Percentiles rank a stretch among this genome's conserved stretches.
These are phyloP conservation scores for Xerocomus spinulosus DNA, from an alignment of 768 basidiomycete species.

Conservation along the genomic window DNA sequence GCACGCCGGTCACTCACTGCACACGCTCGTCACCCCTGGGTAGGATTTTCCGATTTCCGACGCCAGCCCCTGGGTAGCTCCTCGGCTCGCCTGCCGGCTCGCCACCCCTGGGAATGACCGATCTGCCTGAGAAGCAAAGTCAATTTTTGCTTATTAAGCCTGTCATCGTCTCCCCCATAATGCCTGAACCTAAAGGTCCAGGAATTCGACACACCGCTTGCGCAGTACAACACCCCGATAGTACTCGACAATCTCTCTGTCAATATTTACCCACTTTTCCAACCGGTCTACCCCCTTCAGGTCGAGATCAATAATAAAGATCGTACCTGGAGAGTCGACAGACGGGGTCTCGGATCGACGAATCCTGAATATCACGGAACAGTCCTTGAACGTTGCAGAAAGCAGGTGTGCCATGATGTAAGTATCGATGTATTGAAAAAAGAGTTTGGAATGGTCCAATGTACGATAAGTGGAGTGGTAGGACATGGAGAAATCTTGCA, in stretches of 20 bases:
- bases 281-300: conserved; percentile 67
- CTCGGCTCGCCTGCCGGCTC: no score
- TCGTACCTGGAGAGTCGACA: conserved; percentile 27
- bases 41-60: no score
- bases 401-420: conserved; percentile 74
- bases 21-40: no score
- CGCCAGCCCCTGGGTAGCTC: no score
- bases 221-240: conserved; percentile 29
- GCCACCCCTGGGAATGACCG: no score
- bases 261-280: conserved; percentile 67
- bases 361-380: conserved; percentile 61
- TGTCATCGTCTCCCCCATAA: no score
- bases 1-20: no score
- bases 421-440: conserved; percentile 48
- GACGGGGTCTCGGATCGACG: conserved; percentile 3
- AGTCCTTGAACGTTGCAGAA: conserved; percentile 95
- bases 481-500: conserved; percentile 55
- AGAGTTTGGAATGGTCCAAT: conserved; percentile 37
- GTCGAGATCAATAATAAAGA: conserved; percentile 84
- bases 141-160: no score
- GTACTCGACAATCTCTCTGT: conserved; percentile 55
- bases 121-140: no score
- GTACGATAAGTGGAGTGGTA: conserved; percentile 40
- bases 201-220: conserved; percentile 23
- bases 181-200: no score